A percentile compares a stretch with the other conserved stretches of the same genome.
These are phyloP conservation scores for Penicillium sp. DNA, from an alignment of 2,329 filamentous ascomycete species.

Conservation along the genomic window DNA sequence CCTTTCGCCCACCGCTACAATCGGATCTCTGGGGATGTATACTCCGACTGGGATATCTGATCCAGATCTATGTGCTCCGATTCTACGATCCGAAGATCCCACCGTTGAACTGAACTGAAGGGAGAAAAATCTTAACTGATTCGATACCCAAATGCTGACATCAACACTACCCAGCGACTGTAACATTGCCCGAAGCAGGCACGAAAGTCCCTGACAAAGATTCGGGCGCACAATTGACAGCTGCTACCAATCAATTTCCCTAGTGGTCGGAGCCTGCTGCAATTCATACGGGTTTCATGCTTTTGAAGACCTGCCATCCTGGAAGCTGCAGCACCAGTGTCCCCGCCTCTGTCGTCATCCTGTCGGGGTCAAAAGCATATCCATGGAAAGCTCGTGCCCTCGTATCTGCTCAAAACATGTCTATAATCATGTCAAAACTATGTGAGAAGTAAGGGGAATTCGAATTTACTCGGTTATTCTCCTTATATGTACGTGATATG, in stretches of 20 bases:
- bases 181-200: constrained; percentile 19
- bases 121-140: not conserved
- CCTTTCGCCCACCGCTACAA: not conserved
- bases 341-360: constrained; percentile 18
- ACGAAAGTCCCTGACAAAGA: not conserved
- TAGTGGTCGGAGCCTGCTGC: not conserved
- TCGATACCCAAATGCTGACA: constrained; percentile 18
- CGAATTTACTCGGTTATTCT: too few species aligned
- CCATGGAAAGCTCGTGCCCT: not conserved
- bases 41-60: not conserved
- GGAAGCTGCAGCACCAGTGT: constrained; percentile 2
- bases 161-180: constrained; percentile 23
- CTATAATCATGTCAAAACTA: not conserved
- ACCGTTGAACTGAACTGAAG: not conserved
- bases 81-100: not conserved
- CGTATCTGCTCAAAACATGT: not conserved
- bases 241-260: not conserved
- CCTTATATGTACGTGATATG: not conserved
- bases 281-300: not conserved
- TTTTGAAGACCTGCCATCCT: not conserved
- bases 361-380: constrained; percentile 1
- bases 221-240: not conserved
- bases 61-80: not conserved
- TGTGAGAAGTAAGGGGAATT: not conserved
- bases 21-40: not conserved